These are phyloP conservation scores for Colletotrichum camelliae DNA, from an alignment of 2,329 filamentous ascomycete species.

Conservation along the genomic window DNA sequence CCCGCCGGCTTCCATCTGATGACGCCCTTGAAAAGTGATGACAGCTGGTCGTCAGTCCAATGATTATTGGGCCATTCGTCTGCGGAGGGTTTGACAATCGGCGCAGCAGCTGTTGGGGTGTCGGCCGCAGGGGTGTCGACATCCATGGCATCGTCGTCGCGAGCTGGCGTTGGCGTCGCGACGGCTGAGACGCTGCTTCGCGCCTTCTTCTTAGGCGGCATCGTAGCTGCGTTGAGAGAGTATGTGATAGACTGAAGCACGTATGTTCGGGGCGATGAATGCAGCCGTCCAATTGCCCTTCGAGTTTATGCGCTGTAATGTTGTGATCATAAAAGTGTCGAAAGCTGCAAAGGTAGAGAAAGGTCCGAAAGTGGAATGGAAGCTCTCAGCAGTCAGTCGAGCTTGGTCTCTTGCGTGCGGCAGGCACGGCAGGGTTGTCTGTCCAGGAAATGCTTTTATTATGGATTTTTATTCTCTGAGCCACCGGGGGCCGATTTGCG, in stretches of 20 bases:
- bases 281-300: not conserved
- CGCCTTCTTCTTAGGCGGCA: slow-evolving; percentile 75
- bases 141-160: slow-evolving; percentile 67
- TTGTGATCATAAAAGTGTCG: not conserved
- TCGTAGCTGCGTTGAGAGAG: slow-evolving; percentile 35
- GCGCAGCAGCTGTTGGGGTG: slow-evolving; percentile 45
- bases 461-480: not conserved
- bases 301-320: not conserved
- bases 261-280: not conserved
- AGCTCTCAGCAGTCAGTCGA: not conserved
- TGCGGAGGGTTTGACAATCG: slow-evolving; percentile 41
- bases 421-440: not conserved
- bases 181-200: slow-evolving; percentile 59
- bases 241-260: not conserved
- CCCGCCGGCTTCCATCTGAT: slow-evolving; percentile 97
- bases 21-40: slow-evolving; percentile 89
- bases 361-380: not conserved
- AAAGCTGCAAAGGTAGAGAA: not conserved
- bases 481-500: not conserved
- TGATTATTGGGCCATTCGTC: slow-evolving; percentile 63
- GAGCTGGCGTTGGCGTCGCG: slow-evolving; percentile 59
- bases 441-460: not conserved
- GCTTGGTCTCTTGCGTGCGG: not conserved
- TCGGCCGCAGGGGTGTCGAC: slow-evolving; percentile 63
- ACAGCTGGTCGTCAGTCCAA: slow-evolving; percentile 97